Conservation (phyloP, 345 rosid genomes). For the Cardamine occulta region DNA sequence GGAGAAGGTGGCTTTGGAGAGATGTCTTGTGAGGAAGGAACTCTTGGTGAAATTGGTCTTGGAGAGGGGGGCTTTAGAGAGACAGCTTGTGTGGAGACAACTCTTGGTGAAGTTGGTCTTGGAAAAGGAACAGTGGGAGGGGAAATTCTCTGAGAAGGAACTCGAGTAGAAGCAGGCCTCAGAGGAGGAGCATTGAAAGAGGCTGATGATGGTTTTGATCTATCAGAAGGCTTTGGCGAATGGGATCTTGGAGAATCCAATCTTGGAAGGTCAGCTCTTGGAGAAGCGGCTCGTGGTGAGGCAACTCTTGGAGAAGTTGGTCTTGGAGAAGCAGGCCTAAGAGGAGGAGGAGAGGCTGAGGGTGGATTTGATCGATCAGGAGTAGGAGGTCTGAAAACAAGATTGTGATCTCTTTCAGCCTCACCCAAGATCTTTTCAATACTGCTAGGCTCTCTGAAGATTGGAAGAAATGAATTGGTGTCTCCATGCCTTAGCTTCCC, state of each 20-base stretch:
- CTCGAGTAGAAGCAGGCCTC: conserved; percentile 42
- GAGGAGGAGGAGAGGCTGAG: conserved; percentile 40
- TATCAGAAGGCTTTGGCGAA: conserved; percentile 53
- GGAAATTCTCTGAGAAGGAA: conserved; percentile 46
- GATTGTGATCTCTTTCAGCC: conserved; percentile 84
- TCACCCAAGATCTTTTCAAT: conserved; percentile 91
- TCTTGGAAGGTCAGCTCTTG: conserved; percentile 49
- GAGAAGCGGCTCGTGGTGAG: conserved; percentile 53
- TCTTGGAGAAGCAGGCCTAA: conserved; percentile 43
- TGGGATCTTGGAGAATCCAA: conserved; percentile 34
- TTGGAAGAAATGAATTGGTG: conserved; percentile 82
- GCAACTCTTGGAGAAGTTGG: conserved; percentile 49
- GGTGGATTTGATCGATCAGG: conserved; percentile 30
- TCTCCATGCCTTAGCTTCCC: conserved; percentile 66
- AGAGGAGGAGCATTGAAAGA: conserved; percentile 45
- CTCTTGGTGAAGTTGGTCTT: conserved; percentile 56
- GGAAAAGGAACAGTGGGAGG: conserved; percentile 57
- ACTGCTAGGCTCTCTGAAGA: conserved; percentile 90
- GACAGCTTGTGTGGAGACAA: conserved; percentile 48
- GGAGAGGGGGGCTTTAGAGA: conserved; percentile 57
- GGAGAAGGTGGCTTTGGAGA: conserved; percentile 64
- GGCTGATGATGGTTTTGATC: conserved; percentile 33
- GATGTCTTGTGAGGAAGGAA: conserved; percentile 49
- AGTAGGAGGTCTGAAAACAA: conserved; percentile 74
- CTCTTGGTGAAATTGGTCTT: conserved; percentile 55